These are phyloP conservation scores for Irineochytrium annulatum DNA, from an alignment of 192 early-diverging fungal genomes.

Conservation along the genomic window DNA sequence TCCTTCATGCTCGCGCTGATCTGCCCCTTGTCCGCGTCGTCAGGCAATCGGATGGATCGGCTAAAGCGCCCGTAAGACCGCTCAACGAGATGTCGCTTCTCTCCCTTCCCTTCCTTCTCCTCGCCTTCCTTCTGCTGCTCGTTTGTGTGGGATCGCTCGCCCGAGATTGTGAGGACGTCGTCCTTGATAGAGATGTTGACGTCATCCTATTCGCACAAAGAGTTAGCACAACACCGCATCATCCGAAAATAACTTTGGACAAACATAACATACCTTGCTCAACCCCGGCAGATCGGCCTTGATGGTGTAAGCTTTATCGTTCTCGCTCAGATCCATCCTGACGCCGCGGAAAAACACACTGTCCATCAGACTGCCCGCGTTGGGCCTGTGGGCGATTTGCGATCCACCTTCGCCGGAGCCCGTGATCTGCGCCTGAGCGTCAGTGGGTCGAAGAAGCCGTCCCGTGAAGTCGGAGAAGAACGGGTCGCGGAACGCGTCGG, in stretches of 20 bases:
- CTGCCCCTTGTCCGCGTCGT: slow-evolving; percentile 1
- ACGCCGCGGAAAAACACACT: too few relatives aligned
- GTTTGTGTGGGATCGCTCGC: slow-evolving; percentile 28
- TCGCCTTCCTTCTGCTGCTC: slow-evolving; percentile 37
- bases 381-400: too few relatives aligned
- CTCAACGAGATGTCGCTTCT: slow-evolving; percentile 43
- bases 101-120: too few relatives aligned
- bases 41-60: slow-evolving; percentile 49
- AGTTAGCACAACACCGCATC: background rate
- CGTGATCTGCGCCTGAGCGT: too few relatives aligned
- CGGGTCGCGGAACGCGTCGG: too few relatives aligned
- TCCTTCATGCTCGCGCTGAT: slow-evolving; percentile 15
- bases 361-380: too few relatives aligned
- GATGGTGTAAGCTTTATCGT: slow-evolving; percentile 38
- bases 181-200: slow-evolving; percentile 45
- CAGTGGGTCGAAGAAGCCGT: too few relatives aligned
- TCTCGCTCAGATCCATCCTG: slow-evolving; percentile 46
- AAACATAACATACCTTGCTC: slow-evolving; percentile 9
- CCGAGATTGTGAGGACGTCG: slow-evolving; percentile 39
- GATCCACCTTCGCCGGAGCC: too few relatives aligned
- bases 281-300: slow-evolving; percentile 22
- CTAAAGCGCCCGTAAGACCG: slow-evolving; percentile 41
- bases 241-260: too few relatives aligned
- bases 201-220: slow-evolving; percentile 46
- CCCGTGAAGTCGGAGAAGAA: too few relatives aligned